Evolutionary conservation across 257 asterid species (phyloP), one percentile per base, ranked within the genome.

Genomic region (Lantana camara): DNA sequence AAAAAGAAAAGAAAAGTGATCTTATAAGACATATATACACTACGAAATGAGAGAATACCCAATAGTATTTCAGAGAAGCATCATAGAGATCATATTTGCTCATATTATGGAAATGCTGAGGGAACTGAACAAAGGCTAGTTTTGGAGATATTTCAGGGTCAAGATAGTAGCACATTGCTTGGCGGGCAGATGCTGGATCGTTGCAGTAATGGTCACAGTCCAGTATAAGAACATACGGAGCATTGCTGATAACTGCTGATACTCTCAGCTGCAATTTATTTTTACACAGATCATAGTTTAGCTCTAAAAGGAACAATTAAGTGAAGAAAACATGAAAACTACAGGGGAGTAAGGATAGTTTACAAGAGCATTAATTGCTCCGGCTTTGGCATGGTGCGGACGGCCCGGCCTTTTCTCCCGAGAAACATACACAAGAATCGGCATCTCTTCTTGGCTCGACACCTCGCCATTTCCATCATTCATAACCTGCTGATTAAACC

Each of bases 381-480:
- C 96, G 17, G 87, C 96, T 81, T 87, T 90, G 79, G 87, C 87
- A 73, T 86, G 91, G 62, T 87, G 97, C 11, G 91, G 84, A 71
- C 61, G 75, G 4, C 64, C 59, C 34, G 91, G 81, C 22, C 82
- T 73, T 73, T 85, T 85, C 75, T 88, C 96, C 44, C 96, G 71
- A 21, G 91, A 73, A 30, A 82, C 80, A 63, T 89, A 89, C 23
- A 82, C 88, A 17, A 84, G 85, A 16, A 79, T 68, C 23, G 89
- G 84, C 83, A 82, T 62, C 32, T 66, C 77, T 34, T 57, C 50
- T 58, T 50, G 53, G 19, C 49, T 32, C 3, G 65, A 59, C 73
- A 47, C 67, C 42, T 35, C 11, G 9, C 7, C 48, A 63, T 47
- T 32, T 64, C 1, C 63, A 51, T 71, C 77, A 1, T 59, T 55